Evolutionary conservation across 2,329 filamentous ascomycete species (phyloP).

Genomic region (Cladophialophora psammophila): DNA sequence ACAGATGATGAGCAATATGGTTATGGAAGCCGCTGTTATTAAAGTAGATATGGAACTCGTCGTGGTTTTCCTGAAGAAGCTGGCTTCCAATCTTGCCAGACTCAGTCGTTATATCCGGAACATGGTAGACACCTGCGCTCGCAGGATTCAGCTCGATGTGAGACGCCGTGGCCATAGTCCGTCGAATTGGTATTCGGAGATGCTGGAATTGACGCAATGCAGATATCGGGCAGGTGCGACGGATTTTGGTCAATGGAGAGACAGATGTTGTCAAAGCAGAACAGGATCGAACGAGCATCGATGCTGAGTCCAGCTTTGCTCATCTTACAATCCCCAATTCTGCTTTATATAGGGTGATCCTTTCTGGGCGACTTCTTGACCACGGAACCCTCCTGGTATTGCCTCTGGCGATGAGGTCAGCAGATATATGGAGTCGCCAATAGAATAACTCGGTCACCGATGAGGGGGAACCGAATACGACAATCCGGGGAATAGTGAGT

Average conservation of each 20-base stretch:
- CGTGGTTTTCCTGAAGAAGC: slow-evolving; percentile 78
- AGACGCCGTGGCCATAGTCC: slow-evolving; percentile 57
- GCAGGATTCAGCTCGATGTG: slow-evolving; percentile 54
- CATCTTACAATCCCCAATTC: neutral
- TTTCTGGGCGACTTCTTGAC: neutral
- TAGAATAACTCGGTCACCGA: slow-evolving; percentile 1
- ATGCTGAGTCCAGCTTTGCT: neutral
- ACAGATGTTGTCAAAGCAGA: slow-evolving; percentile 6
- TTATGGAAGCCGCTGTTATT: slow-evolving; percentile 76
- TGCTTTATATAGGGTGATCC: neutral
- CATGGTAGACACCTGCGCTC: slow-evolving; percentile 57
- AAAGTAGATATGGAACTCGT: slow-evolving; percentile 79
- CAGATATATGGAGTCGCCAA: slow-evolving; percentile 10
- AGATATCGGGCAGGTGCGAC: neutral
- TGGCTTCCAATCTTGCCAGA: slow-evolving; percentile 69
- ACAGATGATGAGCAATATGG: slow-evolving; percentile 40
- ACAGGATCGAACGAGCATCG: slow-evolving; percentile 24
- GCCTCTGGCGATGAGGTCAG: slow-evolving; percentile 23
- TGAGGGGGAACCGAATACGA: slow-evolving; percentile 4
- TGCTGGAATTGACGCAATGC: slow-evolving; percentile 12
- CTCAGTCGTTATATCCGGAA: slow-evolving; percentile 55
- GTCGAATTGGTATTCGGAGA: neutral
- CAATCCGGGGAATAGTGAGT: slow-evolving; percentile 12
- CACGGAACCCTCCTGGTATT: neutral
- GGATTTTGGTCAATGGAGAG: slow-evolving; percentile 8